Base-by-base conservation (phyloP, 1,284 basidiomycete genomes). In the Cutaneotrichosporon sp. region DNA sequence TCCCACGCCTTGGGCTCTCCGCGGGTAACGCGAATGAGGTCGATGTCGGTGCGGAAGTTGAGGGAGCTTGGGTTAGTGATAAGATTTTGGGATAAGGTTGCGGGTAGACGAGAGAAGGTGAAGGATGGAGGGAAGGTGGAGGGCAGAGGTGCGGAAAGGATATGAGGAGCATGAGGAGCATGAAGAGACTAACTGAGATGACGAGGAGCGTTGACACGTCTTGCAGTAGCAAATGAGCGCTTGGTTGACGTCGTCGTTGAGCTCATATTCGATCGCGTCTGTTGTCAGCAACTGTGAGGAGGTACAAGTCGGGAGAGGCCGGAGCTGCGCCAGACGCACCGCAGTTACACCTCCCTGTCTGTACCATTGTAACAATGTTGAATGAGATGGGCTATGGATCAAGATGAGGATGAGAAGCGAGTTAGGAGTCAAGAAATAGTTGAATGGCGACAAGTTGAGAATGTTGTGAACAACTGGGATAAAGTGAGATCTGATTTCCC, bases 191-290 rank as follows among this genome's bases (percentile, higher is more conserved):
- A 16, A 65, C 65, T 63, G 22, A 46, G 30, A 51, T 9, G 65
- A 55, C 42, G 52, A 21, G n/a, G 60, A 13, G 40, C 57, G 57
- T 42, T 63, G 65, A 59, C 65, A 66, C 0, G 65, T 58, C n/a
- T 16, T 61, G 65, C 65, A 66, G 59, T 66, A 61, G 65, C 65
- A 66, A 47, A 63, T 40, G 52, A 66, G 38, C 56, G 50, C 65
- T n/a, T 60, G 50, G 34, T 63, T 53, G 59, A 56, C 51, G 59
- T 63, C 59, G 60, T 66, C 65, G 65, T 63, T 42, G 36, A 61
- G 52, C 58, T 61, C 58, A 59, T 55, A 66, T 10, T 26, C 38
- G 50, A 66, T 26, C 32, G 57, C 47, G 38, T 52, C 62, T 62
- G 61, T 11, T 8, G 58, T 52, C 47, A 56, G 53, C 49, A 30